Conservation (phyloP, 2,329 filamentous ascomycete genomes). For the Talaromyces rugulosus region DNA sequence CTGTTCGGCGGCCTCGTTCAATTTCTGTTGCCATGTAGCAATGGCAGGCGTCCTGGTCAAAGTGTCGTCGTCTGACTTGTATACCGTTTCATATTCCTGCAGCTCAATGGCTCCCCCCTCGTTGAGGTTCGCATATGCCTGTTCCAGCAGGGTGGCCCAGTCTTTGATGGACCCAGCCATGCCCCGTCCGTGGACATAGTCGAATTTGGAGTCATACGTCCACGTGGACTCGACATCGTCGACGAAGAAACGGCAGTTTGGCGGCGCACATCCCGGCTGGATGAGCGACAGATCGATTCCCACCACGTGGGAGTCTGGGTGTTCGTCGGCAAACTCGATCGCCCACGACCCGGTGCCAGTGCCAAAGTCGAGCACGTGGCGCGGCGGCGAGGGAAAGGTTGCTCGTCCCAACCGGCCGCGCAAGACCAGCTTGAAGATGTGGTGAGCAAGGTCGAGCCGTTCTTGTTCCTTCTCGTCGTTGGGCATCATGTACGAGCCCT, state of each 20-base stretch:
- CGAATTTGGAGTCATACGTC: conserved; percentile 23
- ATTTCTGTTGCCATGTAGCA: conserved; percentile 6
- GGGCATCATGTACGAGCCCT: conserved; percentile 18
- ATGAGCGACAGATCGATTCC: conserved; percentile 20
- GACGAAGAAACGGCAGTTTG: conserved; percentile 17
- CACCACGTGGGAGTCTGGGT: conserved; percentile 14
- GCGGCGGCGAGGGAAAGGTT: background rate
- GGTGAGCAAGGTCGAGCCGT: conserved; percentile 18
- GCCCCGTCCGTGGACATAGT: conserved; percentile 24
- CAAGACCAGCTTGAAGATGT: conserved; percentile 12
- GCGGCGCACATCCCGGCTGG: conserved; percentile 14
- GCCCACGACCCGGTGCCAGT: conserved; percentile 15
- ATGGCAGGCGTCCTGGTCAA: conserved; percentile 6
- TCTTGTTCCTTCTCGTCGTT: conserved; percentile 24
- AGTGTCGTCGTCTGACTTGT: conserved; percentile 12
- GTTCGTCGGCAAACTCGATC: conserved; percentile 16
- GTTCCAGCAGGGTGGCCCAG: conserved; percentile 23
- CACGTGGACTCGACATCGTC: conserved; percentile 26
- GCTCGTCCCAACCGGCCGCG: conserved; percentile 7
- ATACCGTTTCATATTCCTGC: conserved; percentile 21
- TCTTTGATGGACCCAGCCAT: conserved; percentile 24
- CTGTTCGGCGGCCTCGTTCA: conserved; percentile 11
- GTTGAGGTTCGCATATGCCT: conserved; percentile 22
- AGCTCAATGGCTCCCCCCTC: conserved; percentile 28
- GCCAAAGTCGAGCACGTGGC: conserved; percentile 13